Evolutionary conservation across 2,329 filamentous ascomycete species (phyloP).

Genomic region (Alternaria arborescens): DNA sequence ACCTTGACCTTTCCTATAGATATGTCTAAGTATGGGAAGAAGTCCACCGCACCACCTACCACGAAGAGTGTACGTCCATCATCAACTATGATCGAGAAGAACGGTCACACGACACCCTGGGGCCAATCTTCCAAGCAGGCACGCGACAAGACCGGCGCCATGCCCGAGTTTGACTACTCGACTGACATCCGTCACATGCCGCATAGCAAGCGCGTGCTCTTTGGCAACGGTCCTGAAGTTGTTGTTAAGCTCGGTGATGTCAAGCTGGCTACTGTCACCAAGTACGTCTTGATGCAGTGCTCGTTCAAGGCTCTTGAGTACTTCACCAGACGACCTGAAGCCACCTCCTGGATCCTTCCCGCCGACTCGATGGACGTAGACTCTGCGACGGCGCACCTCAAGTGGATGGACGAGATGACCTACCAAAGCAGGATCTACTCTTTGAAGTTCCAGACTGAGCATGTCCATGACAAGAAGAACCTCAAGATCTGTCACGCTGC

Average conservation of each 20-base stretch:
- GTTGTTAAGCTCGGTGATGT: conserved; percentile 28
- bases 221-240: conserved; percentile 32
- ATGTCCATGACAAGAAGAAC: conserved; percentile 31
- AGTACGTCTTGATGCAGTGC: conserved; percentile 41
- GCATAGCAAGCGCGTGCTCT: conserved; percentile 27
- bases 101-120: neutral
- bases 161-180: conserved; percentile 19
- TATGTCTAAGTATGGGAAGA: conserved; percentile 32
- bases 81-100: neutral
- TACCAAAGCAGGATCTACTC: conserved; percentile 35
- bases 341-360: conserved; percentile 22
- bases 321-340: conserved; percentile 28
- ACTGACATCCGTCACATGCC: conserved; percentile 35
- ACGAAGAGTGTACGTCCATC: neutral
- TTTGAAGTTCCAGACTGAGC: conserved; percentile 25
- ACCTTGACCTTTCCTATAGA: conserved; percentile 34
- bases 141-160: conserved; percentile 10
- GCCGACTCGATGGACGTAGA: conserved; percentile 26
- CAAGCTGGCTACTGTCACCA: conserved; percentile 25
- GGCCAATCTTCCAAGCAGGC: neutral
- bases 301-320: conserved; percentile 31
- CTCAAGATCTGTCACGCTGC: conserved; percentile 35
- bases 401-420: conserved; percentile 40
- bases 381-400: conserved; percentile 25
- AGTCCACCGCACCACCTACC: neutral